Conservation (phyloP, 31 red algal genomes). For the Odonthalia washingtoniensis region DNA sequence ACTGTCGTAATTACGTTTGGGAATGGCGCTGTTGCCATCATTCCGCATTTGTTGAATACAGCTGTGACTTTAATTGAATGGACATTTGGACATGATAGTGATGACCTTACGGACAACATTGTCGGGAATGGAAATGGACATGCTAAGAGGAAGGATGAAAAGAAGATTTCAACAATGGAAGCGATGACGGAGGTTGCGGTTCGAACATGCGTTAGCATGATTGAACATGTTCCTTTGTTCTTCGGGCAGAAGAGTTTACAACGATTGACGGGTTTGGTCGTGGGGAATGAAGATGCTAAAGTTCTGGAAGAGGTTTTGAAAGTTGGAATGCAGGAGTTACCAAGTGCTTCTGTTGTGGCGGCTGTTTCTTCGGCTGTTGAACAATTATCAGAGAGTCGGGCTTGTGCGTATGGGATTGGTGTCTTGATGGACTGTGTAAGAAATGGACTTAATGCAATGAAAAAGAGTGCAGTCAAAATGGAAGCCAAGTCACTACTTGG, state of each 20-base stretch:
- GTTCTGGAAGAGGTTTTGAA: slow-evolving; percentile 28
- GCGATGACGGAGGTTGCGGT: slow-evolving; percentile 18
- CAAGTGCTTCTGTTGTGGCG: slow-evolving; percentile 19
- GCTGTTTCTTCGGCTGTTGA: slow-evolving; percentile 15
- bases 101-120: not conserved
- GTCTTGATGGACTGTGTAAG: slow-evolving; percentile 29
- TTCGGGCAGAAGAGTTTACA: slow-evolving; percentile 21
- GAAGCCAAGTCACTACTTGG: slow-evolving; percentile 27
- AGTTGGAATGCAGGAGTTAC: slow-evolving; percentile 40
- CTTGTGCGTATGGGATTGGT: not conserved
- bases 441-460: slow-evolving; percentile 28
- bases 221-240: slow-evolving; percentile 12
- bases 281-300: slow-evolving; percentile 1
- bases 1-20: slow-evolving; percentile 20
- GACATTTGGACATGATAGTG: not conserved
- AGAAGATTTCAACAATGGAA: too few relatives aligned
- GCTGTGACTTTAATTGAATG: not conserved
- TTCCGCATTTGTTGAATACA: slow-evolving; percentile 17
- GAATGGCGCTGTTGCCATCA: slow-evolving; percentile 29
- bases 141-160: not conserved
- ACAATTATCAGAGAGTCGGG: not conserved
- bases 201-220: not conserved
- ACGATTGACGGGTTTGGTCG: not conserved
- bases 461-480: slow-evolving; percentile 54
- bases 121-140: not conserved